Evolutionary conservation across 768 basidiomycete species (phyloP), one percentile per base, ranked within the genome.

Genomic region (Boletus pseudopeckii): DNA sequence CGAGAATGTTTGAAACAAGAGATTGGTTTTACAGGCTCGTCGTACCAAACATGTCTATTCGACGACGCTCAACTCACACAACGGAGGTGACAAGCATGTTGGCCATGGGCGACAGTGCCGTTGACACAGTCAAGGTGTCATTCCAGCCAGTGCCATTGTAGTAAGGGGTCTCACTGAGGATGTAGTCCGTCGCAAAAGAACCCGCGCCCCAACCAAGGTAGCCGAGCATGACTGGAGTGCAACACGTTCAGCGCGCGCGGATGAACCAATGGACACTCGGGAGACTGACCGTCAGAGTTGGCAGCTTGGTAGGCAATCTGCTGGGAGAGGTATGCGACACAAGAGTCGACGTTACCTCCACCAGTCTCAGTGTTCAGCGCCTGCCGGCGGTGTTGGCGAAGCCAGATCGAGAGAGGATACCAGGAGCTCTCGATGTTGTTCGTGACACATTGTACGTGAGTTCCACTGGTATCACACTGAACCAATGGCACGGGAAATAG

Each of bases 281-380:
- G 39, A 18, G 20, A 58, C 73, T 34, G 39, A 79, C 79, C 78
- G 62, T 81, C 79, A 33, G 75, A 75, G 64, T 79, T 77, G 40
- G 68, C 63, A 42, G 76, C 75, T 54, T 77, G 77, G 68, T 67
- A 81, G 0, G 65, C 72, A 32, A 79, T 69, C 58, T 80, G 76
- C 54, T 79, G 70, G 40, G 74, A 78, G 55, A 79, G 66, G 54
- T 72, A 77, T 17, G 67, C 63, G 5, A 74, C 67, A 59, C 82
- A 84, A 9, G 74, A 75, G 9, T 72, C 72, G 17, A 73, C 71
- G 57, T 83, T 75, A 13, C 82, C 82, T 17, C 81, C 83, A 37
- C 83, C 83, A 2, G 81, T 83, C 62, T 85, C 83, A 10, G 81
- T 79, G 63, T 83, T 77, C 60, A 85, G 69, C 1, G 82, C 83